Percentiles rank a stretch among this genome's conserved stretches.
These are phyloP conservation scores for Laburnicola sp. DNA, from an alignment of 2,329 filamentous ascomycete species.

Conservation along the genomic window DNA sequence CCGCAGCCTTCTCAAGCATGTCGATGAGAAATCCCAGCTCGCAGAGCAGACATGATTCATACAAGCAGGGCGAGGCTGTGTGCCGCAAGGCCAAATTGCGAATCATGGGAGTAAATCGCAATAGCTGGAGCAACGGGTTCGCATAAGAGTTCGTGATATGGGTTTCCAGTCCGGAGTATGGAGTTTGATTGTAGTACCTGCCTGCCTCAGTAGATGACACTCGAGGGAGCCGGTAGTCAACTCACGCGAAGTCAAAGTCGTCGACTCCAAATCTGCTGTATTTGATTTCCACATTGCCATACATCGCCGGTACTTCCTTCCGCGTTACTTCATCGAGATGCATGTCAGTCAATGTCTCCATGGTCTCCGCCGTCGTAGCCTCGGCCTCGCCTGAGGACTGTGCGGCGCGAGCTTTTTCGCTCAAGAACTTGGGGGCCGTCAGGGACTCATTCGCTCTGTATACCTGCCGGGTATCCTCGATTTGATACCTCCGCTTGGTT, in stretches of 20 bases:
- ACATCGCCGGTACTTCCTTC: conserved; percentile 83
- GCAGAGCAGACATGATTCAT: conserved; percentile 83
- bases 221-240: conserved; percentile 11
- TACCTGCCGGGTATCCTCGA: conserved; percentile 71
- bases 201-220: conserved; percentile 16
- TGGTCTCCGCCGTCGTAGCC: conserved; percentile 54
- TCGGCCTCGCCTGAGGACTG: conserved; percentile 34
- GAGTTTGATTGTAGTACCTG: conserved; percentile 92
- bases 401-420: conserved; percentile 82
- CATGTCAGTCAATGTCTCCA: conserved; percentile 67
- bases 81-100: conserved; percentile 89
- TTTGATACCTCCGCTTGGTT: conserved; percentile 76
- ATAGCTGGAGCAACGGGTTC: conserved; percentile 86
- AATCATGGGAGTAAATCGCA: conserved; percentile 85
- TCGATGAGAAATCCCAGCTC: conserved; percentile 95
- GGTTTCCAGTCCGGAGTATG: conserved; percentile 88
- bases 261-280: conserved; percentile 99
- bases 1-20: conserved; percentile 95
- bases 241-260: conserved; percentile 93
- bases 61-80: conserved; percentile 79
- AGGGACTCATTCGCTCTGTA: conserved; percentile 62
- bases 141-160: conserved; percentile 97
- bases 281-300: conserved; percentile 94
- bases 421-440: conserved; percentile 88
- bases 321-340: conserved; percentile 73